Base-by-base conservation (phyloP, 805 yeast genomes). In the Saccharomycopsis selenospora region DNA sequence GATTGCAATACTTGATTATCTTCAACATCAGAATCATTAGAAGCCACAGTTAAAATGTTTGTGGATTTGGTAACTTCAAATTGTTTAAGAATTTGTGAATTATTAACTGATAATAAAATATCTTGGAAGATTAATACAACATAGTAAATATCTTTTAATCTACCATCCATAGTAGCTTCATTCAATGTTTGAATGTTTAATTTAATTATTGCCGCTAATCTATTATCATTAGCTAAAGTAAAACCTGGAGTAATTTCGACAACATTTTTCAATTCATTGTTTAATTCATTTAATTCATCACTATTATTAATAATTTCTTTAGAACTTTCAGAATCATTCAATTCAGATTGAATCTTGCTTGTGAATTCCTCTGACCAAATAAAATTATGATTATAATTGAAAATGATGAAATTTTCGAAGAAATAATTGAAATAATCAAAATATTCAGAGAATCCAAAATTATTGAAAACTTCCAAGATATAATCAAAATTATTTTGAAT, bases 401-500 rank as follows among this genome's bases (percentile, higher is more conserved):
- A n/a, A 24, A 49, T 40, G 14, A 52, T 46, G 36, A 27, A 52
- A 11, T 27, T 42, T 25, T 53, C 54, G 25, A 53, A 47, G 43
- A 53, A 53, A 28, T 42, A 43, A 29, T 38, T 45, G 36, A 53
- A 53, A 24, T 43, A 50, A 26, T 53, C 56, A 36, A 44, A 53
- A 28, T 40, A 53, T n/a, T 50, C 45, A 3, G 30, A 46, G 36
- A 38, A 53, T 11, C 51, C 51, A 36, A 46, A 28, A 14, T 14
- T 30, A 26, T 41, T 27, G 43, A 53, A 53, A 23, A 43, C 47
- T 14, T 50, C 52, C 26, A 52, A 30, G 18, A 53, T 50, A 25
- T 47, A 48, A 36, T 53, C 52, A 49, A 77, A 73, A 25, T 61
- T 64, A 50, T 66, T 65, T 46, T 70, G 69, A 42, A 73, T 62